Base-by-base conservation (phyloP, 441 rosid genomes). In the Capsella rubella region DNA sequence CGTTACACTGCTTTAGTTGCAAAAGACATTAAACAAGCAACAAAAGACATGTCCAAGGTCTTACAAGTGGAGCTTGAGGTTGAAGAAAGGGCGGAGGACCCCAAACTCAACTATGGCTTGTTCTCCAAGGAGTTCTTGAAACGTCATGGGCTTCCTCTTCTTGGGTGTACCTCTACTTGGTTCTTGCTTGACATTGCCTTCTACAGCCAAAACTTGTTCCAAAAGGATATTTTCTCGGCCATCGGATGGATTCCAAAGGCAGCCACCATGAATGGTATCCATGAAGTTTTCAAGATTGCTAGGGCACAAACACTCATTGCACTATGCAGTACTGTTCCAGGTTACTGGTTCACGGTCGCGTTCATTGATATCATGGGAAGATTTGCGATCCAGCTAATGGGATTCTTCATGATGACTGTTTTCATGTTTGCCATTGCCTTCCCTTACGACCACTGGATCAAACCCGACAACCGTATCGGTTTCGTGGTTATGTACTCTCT, bases 391-490 rank as follows among this genome's bases (percentile, higher is more conserved):
- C 89, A 87, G 27, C 15, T 87, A 15, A 78, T 83, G 82, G 89
- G 89, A 31, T 87, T 87, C 75, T 78, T 83, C 77, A 55, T 85
- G 56, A 87, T 85, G 91, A 79, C 89, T 0, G 80, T 85, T 0
- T 87, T 87, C 69, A 85, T 87, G 89, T 80, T 87, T 4, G 89
- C 83, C n/a, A 53, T 87, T 32, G 89, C 89, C 3, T 63, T 87
- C 8, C 87, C 89, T 11, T 85, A 87, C 72, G 0, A 64, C 35
- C 75, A 71, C 5, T 52, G 75, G 75, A 52, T 45, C 39, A 6
- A 61, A 18, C 34, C 49, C 4, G 54, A 72, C 0, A 71, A 86
- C 58, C 73, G 80, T 14, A 68, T 82, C 4, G 88, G 86, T 1
- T 84, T 82, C 25, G 81, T 84, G 3, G 27, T 71, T 1, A 74